Base-by-base conservation (phyloP, 192 early-diverging fungal species). In the Backusella liffmaniae region DNA sequence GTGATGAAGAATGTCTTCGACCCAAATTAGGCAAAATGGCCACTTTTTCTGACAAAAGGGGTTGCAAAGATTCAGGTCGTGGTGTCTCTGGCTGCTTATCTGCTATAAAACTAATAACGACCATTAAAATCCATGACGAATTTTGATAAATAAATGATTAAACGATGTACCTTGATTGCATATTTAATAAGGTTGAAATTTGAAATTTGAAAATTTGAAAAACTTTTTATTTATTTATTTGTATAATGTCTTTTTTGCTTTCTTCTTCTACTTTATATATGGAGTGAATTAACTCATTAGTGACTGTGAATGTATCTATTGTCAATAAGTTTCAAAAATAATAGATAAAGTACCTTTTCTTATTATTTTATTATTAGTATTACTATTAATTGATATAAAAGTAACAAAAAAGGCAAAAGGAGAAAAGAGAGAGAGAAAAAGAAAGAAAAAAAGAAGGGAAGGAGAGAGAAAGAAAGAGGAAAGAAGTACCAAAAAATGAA, bases 81-180 rank as follows among this genome's bases (percentile, higher is more conserved):
- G 80, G 80, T 29, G 80, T 81, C 1, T 56, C 68, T 9, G 80
- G 76, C 13, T 81, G 80, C 12, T 76, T 77, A 6, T 66, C 21
- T 10, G 77, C 67, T n/a, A 79, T 42, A 29, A 79, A 30, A 26
- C 77, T 79, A 49, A 4, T 10, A 59, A 62, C 7, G 5, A 7
- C 5, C 16, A 16, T 49, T 49, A 49, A 49, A 49, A 49, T 49
- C n/a, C n/a, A 49, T 16, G 18, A 21, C 12, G 15, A 16, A 44
- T 44, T 44, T 44, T 44, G 5, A 18, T 16, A 16, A 32, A 49
- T 49, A 16, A n/a, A 49, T 62, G 12, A 29, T 10, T 9, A 29
- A 29, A 12, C n/a, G 9, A 29, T 62, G 4, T 62, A 62, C 56
- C 56, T 62, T 62, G 12, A 23, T 12, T 59, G 56, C 56, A 62